phyloP scores from a whole-genome alignment of 495 filamentous ascomycete species.

The Penicillium simplicissimum region DNA sequence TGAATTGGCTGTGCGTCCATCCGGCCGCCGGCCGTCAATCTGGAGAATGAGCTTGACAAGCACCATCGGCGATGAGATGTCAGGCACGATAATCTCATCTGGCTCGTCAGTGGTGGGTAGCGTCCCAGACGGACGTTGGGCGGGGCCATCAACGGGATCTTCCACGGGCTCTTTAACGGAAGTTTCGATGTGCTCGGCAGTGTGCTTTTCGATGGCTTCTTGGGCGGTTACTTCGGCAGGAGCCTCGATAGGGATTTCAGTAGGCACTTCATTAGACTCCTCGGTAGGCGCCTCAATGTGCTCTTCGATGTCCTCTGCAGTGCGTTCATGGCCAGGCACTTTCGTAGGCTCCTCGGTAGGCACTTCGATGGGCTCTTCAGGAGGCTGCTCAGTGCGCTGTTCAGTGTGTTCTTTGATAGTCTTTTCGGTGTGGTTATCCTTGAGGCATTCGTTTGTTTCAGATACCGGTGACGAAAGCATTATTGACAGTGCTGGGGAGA shows the following conservation, averaged over 20 bases:
- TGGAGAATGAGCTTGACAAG: slow-evolving; percentile 44
- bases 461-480: not conserved
- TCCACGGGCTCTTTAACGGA: too few relatives aligned
- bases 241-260: not conserved
- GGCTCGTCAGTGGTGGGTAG: slow-evolving; percentile 2
- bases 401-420: not conserved
- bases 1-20: slow-evolving; percentile 45
- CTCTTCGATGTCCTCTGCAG: not conserved
- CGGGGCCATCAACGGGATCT: too few relatives aligned
- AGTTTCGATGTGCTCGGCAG: too few relatives aligned
- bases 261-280: not conserved
- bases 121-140: not conserved
- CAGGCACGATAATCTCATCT: slow-evolving; percentile 34
- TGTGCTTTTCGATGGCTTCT: not conserved
- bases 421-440: not conserved
- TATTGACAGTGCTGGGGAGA: not conserved
- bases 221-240: not conserved
- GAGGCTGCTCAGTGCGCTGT: not conserved
- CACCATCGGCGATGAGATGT: slow-evolving; percentile 31
- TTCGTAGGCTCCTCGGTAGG: not conserved
- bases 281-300: not conserved
- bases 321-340: not conserved
- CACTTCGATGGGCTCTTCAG: not conserved
- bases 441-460: not conserved
- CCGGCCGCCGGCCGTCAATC: slow-evolving; percentile 35